phyloP scores from a whole-genome alignment of 2,329 filamentous ascomycete species.

The Aspergillus chevalieri region DNA sequence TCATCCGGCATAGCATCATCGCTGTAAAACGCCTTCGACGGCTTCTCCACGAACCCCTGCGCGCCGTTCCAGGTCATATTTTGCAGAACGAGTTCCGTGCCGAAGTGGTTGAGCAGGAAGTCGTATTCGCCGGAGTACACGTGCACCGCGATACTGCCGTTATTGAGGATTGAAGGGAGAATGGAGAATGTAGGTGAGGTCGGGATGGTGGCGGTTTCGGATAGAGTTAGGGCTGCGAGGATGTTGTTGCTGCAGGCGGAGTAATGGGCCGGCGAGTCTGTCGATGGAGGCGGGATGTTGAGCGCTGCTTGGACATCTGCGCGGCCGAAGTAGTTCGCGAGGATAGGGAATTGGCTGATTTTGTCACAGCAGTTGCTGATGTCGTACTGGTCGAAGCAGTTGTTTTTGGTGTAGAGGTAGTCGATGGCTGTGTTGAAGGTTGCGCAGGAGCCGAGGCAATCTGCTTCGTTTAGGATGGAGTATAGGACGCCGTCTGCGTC shows the following conservation, averaged over 20 bases:
- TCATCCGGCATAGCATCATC: slow-evolving; percentile 15
- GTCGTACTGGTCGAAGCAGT: slow-evolving; percentile 31
- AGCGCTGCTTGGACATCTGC: slow-evolving; percentile 28
- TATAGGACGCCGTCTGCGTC: slow-evolving; percentile 17
- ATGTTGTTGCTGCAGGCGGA: slow-evolving; percentile 27
- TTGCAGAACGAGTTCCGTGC: slow-evolving; percentile 30
- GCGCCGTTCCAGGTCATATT: slow-evolving; percentile 38
- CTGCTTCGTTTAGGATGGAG: slow-evolving; percentile 27
- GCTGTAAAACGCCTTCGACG: slow-evolving; percentile 17
- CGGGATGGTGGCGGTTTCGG: slow-evolving; percentile 9
- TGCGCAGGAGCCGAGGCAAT: slow-evolving; percentile 31
- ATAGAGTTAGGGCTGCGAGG: slow-evolving; percentile 17
- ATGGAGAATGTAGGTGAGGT: slow-evolving; percentile 27
- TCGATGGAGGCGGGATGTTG: slow-evolving; percentile 16
- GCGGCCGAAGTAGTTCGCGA: slow-evolving; percentile 29
- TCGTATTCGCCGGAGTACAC: slow-evolving; percentile 34
- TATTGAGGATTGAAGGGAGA: slow-evolving; percentile 26
- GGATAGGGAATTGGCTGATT: slow-evolving; percentile 14
- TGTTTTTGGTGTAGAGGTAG: slow-evolving; percentile 17
- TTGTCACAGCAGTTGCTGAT: slow-evolving; percentile 27
- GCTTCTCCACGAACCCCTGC: slow-evolving; percentile 30
- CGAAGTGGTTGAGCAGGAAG: slow-evolving; percentile 34
- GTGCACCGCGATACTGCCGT: slow-evolving; percentile 28
- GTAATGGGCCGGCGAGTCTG: slow-evolving; percentile 11
- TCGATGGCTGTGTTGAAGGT: slow-evolving; percentile 29